Base-by-base conservation (phyloP, 2,329 filamentous ascomycete species). In the Leptographium wingfieldii region DNA sequence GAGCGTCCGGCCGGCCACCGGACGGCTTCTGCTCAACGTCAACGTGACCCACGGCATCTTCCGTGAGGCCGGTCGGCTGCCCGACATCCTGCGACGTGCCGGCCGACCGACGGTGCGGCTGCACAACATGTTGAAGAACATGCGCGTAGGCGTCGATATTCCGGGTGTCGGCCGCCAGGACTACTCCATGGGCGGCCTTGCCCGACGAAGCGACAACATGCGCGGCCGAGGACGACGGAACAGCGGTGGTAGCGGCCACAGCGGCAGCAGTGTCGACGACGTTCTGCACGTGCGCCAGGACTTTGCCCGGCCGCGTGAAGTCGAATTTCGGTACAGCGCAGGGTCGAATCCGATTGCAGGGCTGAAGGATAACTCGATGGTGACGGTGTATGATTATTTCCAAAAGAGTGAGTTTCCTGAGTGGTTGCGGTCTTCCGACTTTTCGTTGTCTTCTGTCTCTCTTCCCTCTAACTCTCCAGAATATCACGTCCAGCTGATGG, bases 1-100 rank as follows among this genome's bases (percentile, higher is more conserved):
- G 65, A 82, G 79, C 38, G 73, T 77, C 3, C 77, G 80, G 6
- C 71, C 79, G 0, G 76, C 76, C 0, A 83, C 80, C 0, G 80
- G 79, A 2, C 73, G 79, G 0, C 65, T 83, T 1, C 72, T 84
- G 0, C 69, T 83, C 31, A 84, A 84, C 62, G 72, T 73, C 55
- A 83, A 84, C 60, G 76, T 81, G 11, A 77, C 77, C 0, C 76
- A 82, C 63, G 77, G 76, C 3, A 73, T 81, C 22, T 83, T 83
- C 67, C 77, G 74, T 12, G 67, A 70, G 3, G 63, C 69, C 2
- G 73, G 76, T 2, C 62, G 61, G 0, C 63, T 80, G 2, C 63
- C 65, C 0, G 62, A 70, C 0, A 63, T 79, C 5, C 74, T 65
- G 61, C 54, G 10, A 48, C 53, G 33, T 19, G 52, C 31, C 38